phyloP scores from a whole-genome alignment of 192 early-diverging fungal species.

The Paraglomus occultum region DNA sequence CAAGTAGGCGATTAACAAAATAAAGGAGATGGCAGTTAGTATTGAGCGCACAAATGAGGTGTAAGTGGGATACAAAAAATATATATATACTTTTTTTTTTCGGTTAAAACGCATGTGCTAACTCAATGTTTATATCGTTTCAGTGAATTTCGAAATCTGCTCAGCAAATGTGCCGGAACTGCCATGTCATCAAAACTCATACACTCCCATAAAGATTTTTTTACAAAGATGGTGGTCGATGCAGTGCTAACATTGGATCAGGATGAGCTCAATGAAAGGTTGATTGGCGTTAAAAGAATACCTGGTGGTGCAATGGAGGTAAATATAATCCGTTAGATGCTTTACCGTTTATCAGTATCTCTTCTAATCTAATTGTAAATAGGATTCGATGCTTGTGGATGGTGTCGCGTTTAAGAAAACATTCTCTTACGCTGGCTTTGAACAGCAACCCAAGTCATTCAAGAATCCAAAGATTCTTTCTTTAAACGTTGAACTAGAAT shows the following conservation, averaged over 20 bases:
- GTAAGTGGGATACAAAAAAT: conserved; percentile 39
- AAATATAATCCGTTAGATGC: neutral
- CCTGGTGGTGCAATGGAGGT: conserved; percentile 95
- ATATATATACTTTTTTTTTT: neutral
- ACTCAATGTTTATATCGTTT: neutral
- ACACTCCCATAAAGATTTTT: conserved; percentile 95
- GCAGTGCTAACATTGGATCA: conserved; percentile 95
- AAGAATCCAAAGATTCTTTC: conserved; percentile 86
- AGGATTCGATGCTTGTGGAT: conserved; percentile 90
- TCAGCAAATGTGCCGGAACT: conserved; percentile 96
- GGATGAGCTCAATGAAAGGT: conserved; percentile 89
- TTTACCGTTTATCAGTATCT: neutral
- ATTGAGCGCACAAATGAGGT: conserved; percentile 77
- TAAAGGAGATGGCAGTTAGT: conserved; percentile 89
- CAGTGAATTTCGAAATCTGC: conserved; percentile 83
- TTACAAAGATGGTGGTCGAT: conserved; percentile 98
- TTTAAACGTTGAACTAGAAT: conserved; percentile 96
- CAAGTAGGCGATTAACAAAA: conserved; percentile 74
- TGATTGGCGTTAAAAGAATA: conserved; percentile 99
- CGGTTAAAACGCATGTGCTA: neutral
- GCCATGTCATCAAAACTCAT: conserved; percentile 99
- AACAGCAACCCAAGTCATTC: conserved; percentile 98
- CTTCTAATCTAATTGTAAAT: neutral
- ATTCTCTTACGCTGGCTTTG: conserved; percentile 98
- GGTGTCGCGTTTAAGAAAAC: conserved; percentile 99